Evolutionary conservation across 208 protist species (phyloP), one percentile per base, ranked within the genome.

Genomic region (Leishmania gerbilli): DNA sequence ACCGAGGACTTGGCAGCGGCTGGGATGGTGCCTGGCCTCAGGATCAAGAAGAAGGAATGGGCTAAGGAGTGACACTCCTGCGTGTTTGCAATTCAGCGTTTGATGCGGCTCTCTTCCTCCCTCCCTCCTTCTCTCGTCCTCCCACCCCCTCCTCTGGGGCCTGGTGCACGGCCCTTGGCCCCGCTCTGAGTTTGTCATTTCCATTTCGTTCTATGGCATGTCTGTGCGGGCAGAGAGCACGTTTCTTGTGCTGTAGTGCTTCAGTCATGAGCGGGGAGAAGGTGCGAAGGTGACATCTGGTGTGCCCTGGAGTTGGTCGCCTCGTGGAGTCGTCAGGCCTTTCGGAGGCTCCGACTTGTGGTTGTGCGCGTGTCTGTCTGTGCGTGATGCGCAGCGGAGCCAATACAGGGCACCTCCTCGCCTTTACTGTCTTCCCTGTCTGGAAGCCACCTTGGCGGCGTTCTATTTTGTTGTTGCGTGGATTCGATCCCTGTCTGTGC

Each of bases 1-100:
- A 74, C 65, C 13, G 84, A 85, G 45, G 80, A 71, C 11, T 42
- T 64, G 31, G 40, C 58, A 4, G 74, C 71, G 6, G 56, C 88
- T 9, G 79, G 87, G 8, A 53, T 37, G 2, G 79, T 82, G 8
- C 71, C 77, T 2, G 77, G 81, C 8, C 80, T 95, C 19, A 82
- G 75, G 60, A 97, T 97, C 75, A 94, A 91, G 69, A 91, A 93
- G 79, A 93, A 91, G 76, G 88, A 93, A 37, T 97, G 93, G 93
- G 86, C 83, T 34, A 93, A 91, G 77, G 80, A 84, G 47, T 90
- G 76, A 55, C 37, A 37, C 21, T 40, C 31, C 31, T 31, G 42
- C 42, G 11, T 55, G n/a, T 34, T 31, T 24, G 3, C 45, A 11
- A 24, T 40, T 51, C 45, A 31, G 24, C 27, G 4, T 47, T 34